Evolutionary conservation across 805 yeast species (phyloP).

Genomic region (Ogataea wickerhamii): DNA sequence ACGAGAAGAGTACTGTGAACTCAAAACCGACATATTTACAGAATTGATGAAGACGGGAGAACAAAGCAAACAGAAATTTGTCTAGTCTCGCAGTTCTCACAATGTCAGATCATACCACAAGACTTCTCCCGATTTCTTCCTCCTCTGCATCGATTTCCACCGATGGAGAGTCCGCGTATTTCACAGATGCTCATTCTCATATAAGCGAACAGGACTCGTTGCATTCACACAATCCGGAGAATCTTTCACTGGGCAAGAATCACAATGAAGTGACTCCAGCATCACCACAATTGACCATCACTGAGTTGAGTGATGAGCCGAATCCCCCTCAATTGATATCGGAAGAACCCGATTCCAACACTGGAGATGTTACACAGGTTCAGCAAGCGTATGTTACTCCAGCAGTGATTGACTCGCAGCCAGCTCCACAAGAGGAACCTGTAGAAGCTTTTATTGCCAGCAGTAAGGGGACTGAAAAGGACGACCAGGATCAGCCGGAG

Average conservation of each 20-base stretch:
- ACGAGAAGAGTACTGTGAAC: too few relatives aligned
- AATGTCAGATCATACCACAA: slow-evolving; percentile 3
- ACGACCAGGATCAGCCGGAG: slow-evolving; percentile 1
- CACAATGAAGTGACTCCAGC: neutral
- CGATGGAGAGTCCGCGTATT: slow-evolving; percentile 21
- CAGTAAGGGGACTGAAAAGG: slow-evolving; percentile 4
- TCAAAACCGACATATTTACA: too few relatives aligned
- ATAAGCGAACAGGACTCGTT: slow-evolving; percentile 10
- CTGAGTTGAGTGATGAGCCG: slow-evolving; percentile 8
- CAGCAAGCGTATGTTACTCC: too few relatives aligned
- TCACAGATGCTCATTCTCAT: slow-evolving; percentile 24
- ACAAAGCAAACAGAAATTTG: too few relatives aligned
- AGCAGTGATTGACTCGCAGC: slow-evolving; percentile 8
- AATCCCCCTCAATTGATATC: too few relatives aligned
- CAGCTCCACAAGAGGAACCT: slow-evolving; percentile 12
- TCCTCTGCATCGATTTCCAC: slow-evolving; percentile 17
- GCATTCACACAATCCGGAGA: neutral
- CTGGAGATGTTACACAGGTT: neutral
- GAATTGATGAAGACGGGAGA: too few relatives aligned
- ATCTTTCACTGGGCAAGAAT: neutral
- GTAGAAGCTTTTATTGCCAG: slow-evolving; percentile 14
- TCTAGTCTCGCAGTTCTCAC: too few relatives aligned
- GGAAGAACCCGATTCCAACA: neutral
- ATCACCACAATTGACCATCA: slow-evolving; percentile 25
- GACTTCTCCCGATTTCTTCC: slow-evolving; percentile 3